Conservation (phyloP, 257 asterid species). For the Oldenlandia corymbosa region DNA sequence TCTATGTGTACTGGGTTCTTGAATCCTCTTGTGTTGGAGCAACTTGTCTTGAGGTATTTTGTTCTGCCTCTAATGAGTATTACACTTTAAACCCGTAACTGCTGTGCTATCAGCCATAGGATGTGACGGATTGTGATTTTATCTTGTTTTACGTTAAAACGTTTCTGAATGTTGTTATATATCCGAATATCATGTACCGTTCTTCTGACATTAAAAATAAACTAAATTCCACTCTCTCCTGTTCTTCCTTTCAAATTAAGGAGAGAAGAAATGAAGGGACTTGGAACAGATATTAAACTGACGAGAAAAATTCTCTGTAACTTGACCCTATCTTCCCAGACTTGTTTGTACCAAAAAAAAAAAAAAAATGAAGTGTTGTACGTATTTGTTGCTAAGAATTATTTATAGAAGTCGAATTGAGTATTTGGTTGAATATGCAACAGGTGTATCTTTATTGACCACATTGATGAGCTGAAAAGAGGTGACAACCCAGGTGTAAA, state of each 20-base stretch:
- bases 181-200: background rate
- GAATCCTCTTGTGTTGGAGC: too few species aligned
- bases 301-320: background rate
- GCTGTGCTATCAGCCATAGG: background rate
- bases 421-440: conserved; percentile 4
- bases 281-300: too few species aligned
- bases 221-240: background rate
- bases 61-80: too few species aligned
- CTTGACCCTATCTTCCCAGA: background rate
- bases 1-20: too few species aligned
- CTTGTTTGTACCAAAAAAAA: background rate
- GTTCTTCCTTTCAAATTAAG: background rate
- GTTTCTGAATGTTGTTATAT: background rate
- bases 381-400: too few species aligned
- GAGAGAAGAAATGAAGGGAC: too few species aligned
- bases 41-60: too few species aligned
- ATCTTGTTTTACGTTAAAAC: background rate
- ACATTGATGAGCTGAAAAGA: conserved; percentile 49
- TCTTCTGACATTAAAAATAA: background rate
- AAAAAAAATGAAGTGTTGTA: too few species aligned
- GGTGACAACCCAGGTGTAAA: conserved; percentile 35
- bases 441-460: conserved; percentile 79
- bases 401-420: background rate
- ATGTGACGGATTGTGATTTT: background rate
- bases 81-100: too few species aligned